Base-by-base conservation (phyloP, 805 yeast genomes). In the Yarrowia sp. region DNA sequence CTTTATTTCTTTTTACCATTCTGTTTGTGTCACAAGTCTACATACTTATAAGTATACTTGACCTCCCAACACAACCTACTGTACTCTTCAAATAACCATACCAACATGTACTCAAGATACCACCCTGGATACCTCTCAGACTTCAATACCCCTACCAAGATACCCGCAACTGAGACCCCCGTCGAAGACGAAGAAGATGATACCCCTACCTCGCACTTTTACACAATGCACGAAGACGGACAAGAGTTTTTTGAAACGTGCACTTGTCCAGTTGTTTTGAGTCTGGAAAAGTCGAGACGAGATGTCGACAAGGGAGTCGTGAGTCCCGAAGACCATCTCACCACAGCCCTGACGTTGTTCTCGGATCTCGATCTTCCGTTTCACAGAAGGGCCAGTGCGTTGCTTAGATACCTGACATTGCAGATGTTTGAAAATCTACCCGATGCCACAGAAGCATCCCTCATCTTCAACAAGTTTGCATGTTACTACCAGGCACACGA, bases 71-170 rank as follows among this genome's bases (percentile, higher is more conserved):
- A n/a, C n/a, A n/a, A n/a, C n/a, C 30, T 8, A 26, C 30, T 26
- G 30, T 5, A 26, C 30, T 26, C 22, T 12, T 14, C 24, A 19
- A 19, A n/a, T 7, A n/a, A 2, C 22, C 9, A 21, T 16, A 7
- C 10, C 22, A 46, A 28, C 30, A 51, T 51, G 59, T 35, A 51
- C 56, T 16, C 56, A 10, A 14, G 56, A 32, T 49, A 49, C 59
- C 43, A 35, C 22, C 21, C 21, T 2, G 32, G 43, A 51, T 51
- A 51, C 59, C 56, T 28, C 22, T 17, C 22, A 3, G 10, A 26
- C 7, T 24, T 7, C 48, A 10, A 46, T n/a, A 48, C 54, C 26
- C 54, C 54, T 17, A 32, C 38, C 12, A 48, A 48, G 38, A 48
- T 32, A 30, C 54, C 38, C 54, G 19, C 19, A 6, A 14, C 4